Evolutionary conservation across 108 stramenopile genomes (phyloP).

Genomic region (Conticribra guillardii): DNA sequence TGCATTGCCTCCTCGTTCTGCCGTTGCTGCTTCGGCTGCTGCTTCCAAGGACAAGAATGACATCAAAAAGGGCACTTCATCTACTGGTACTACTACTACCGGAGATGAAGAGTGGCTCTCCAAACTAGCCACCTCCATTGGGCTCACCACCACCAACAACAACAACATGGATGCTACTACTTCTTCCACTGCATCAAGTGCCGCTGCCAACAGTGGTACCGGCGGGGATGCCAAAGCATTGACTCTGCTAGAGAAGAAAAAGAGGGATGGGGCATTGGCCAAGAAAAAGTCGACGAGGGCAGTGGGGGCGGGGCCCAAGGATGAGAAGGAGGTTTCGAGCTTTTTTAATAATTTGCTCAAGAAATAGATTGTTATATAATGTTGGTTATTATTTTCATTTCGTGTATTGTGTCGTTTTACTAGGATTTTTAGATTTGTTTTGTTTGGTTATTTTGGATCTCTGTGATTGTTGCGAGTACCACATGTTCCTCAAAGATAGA

Average conservation of each 20-base stretch:
- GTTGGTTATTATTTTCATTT: no score
- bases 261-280: conserved; percentile 12
- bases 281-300: conserved; percentile 29
- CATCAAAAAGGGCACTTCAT: neutral
- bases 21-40: neutral
- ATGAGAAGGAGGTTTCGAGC: conserved; percentile 50
- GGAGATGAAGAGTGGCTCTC: conserved; percentile 84
- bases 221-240: neutral
- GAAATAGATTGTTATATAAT: no score
- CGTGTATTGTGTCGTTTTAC: no score
- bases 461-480: no score
- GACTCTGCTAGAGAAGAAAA: conserved; percentile 20
- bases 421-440: no score
- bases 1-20: conserved; percentile 59
- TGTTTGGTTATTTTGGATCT: no score
- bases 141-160: conserved; percentile 9
- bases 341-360: conserved; percentile 84
- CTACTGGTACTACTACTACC: neutral
- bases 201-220: neutral
- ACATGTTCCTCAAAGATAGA: no score
- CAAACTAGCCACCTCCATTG: conserved; percentile 74
- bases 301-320: conserved; percentile 23
- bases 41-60: conserved; percentile 5
- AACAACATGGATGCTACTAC: conserved; percentile 32
- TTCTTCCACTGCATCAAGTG: conserved; percentile 18